Percentiles rank a stretch among this genome's conserved stretches.
Conservation (phyloP, 495 filamentous ascomycete genomes). For the Neurospora tetraspora region DNA sequence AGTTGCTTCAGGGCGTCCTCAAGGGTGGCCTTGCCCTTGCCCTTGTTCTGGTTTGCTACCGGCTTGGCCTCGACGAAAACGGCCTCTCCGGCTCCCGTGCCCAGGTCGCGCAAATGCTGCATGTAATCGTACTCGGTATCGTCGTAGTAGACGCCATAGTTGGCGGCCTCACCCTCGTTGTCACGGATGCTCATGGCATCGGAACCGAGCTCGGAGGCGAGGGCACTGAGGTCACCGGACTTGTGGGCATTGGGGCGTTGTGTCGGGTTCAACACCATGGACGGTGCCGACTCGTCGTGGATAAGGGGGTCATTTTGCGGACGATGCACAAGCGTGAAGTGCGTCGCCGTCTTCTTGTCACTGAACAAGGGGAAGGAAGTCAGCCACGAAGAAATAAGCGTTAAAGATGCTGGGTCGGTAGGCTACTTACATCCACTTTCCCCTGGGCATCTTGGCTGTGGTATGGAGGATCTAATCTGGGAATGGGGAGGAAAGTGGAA, state of each 20-base stretch:
- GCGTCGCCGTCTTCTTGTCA: conserved; percentile 87
- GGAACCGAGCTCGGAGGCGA: conserved; percentile 66
- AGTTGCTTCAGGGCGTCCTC: conserved; percentile 71
- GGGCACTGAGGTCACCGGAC: conserved; percentile 55
- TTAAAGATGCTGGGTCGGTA: neutral
- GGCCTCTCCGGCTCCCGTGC: conserved; percentile 47
- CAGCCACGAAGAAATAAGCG: neutral
- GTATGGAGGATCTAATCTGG: neutral
- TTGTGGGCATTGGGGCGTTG: conserved; percentile 27
- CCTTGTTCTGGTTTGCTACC: conserved; percentile 56
- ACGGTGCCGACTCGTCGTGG: conserved; percentile 70
- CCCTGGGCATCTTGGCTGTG: conserved; percentile 56
- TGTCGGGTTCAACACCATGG: conserved; percentile 64
- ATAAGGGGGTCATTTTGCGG: conserved; percentile 95
- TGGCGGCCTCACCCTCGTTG: conserved; percentile 94
- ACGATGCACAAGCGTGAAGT: conserved; percentile 88
- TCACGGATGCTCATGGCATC: conserved; percentile 50
- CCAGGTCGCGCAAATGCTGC: conserved; percentile 91
- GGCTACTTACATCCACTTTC: conserved; percentile 76
- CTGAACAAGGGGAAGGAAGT: conserved; percentile 34
- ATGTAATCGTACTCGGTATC: conserved; percentile 97
- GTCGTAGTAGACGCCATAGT: conserved; percentile 77
- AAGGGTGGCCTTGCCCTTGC: conserved; percentile 52
- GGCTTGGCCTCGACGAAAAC: conserved; percentile 68
- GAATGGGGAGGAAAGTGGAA: neutral